These are phyloP conservation scores for Zygosaccharomyces pseudobailii DNA, from an alignment of 1,139 yeast species.

Conservation along the genomic window DNA sequence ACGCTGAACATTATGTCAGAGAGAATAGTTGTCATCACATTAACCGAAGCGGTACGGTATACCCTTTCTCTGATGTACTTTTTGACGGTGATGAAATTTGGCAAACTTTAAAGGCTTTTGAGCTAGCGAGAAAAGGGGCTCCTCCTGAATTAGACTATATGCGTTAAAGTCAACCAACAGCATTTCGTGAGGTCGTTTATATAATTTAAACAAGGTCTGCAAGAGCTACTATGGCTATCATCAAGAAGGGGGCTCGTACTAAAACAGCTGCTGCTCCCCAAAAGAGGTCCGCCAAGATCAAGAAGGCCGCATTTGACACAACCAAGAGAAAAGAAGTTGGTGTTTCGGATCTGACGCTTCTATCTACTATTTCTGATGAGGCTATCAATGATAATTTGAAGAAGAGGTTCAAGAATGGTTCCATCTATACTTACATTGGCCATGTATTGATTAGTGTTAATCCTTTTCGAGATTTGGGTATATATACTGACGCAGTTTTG, in stretches of 20 bases:
- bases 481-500: constrained; percentile 75
- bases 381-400: constrained; percentile 88
- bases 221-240: constrained; percentile 54
- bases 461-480: constrained; percentile 94
- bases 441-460: constrained; percentile 91
- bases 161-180: background rate
- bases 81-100: background rate
- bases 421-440: constrained; percentile 85
- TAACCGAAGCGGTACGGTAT: no score
- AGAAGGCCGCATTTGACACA: constrained; percentile 88
- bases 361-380: constrained; percentile 86
- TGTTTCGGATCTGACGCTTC: constrained; percentile 85
- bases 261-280: constrained; percentile 50
- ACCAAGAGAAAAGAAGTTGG: constrained; percentile 94
- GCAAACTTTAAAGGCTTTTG: background rate
- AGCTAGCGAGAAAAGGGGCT: background rate
- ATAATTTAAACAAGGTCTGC: background rate
- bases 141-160: background rate
- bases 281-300: constrained; percentile 53
- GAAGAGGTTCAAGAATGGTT: constrained; percentile 81
- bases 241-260: constrained; percentile 67
- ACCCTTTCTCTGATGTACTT: background rate
- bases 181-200: background rate
- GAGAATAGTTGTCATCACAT: no score
- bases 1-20: no score